Conservation (phyloP, 2,329 filamentous ascomycete species). For the Fusarium virguliforme region DNA sequence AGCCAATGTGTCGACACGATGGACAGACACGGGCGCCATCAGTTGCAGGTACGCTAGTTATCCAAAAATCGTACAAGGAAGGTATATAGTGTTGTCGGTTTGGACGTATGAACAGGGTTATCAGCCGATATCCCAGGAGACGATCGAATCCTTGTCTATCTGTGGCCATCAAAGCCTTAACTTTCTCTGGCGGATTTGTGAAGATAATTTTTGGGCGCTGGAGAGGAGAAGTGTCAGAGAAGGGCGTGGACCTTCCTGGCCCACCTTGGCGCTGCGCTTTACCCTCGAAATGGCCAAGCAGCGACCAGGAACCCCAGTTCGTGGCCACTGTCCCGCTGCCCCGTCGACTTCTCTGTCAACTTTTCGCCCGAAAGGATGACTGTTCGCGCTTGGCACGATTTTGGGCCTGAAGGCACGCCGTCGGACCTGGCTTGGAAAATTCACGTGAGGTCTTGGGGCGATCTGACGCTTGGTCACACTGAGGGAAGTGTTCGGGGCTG, state of each 20-base stretch:
- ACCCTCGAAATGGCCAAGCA: background rate
- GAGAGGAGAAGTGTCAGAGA: background rate
- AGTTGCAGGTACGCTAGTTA: background rate
- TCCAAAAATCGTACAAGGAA: background rate
- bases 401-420: conserved; percentile 6
- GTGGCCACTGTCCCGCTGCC: background rate
- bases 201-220: background rate
- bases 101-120: background rate
- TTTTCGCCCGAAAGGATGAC: background rate
- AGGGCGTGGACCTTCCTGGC: background rate
- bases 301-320: background rate
- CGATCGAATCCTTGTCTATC: background rate
- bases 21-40: background rate
- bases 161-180: background rate
- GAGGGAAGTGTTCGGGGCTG: background rate
- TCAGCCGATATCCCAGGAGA: background rate
- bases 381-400: conserved; percentile 1
- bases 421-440: background rate
- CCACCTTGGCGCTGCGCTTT: background rate
- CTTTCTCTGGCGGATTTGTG: background rate
- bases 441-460: background rate
- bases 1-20: background rate
- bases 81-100: background rate
- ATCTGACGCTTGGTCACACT: background rate
- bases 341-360: background rate